Evolutionary conservation across 2,329 filamentous ascomycete genomes (phyloP), one percentile per base, ranked within the genome.

Genomic region (Fusarium heterosporum): DNA sequence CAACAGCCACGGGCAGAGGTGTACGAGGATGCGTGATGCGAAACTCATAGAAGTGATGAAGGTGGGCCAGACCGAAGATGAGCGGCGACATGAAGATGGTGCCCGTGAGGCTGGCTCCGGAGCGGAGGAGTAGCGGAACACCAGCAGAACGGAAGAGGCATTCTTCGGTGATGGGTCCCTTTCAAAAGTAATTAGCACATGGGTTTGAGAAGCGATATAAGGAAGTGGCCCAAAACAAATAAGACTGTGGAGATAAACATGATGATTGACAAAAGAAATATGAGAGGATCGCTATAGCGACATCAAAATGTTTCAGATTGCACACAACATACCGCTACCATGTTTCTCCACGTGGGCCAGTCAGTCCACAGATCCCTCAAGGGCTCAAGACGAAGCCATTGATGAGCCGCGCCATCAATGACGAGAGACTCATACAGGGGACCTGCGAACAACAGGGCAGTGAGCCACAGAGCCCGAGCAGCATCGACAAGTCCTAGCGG

Each of bases 41-140:
- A 78, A 97, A 97, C 80, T 98, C 96, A 81, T 97, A 97, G 77
- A 97, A 93, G 80, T 99, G 96, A 79, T 99, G 95, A 46, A 97
- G 79, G 79, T 99, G 96, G 9, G 96, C 94, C 42, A 97, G 88
- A 50, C 95, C 95, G 75, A 98, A 98, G 77, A 97, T 90, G 12
- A 97, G 81, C 8, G 95, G 95, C 2, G 93, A 92, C 12, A 93
- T 81, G 79, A 97, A 93, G 73, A 97, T 87, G 67, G 92, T 93
- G 39, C 81, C 81, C 4, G 74, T 67, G 28, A 83, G 73, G 41
- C 84, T 83, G 49, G 88, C 81, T 42, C 85, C 85, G 19, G 93
- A 89, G 48, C 93, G 82, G 29, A 97, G 81, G 74, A 97, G 90
- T 12, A 97, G 84, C 3, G 95, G 92, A 38, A 97, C 85, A 51